Base-by-base conservation (phyloP, 306 rosid genomes). In the Cucumis melo region DNA sequence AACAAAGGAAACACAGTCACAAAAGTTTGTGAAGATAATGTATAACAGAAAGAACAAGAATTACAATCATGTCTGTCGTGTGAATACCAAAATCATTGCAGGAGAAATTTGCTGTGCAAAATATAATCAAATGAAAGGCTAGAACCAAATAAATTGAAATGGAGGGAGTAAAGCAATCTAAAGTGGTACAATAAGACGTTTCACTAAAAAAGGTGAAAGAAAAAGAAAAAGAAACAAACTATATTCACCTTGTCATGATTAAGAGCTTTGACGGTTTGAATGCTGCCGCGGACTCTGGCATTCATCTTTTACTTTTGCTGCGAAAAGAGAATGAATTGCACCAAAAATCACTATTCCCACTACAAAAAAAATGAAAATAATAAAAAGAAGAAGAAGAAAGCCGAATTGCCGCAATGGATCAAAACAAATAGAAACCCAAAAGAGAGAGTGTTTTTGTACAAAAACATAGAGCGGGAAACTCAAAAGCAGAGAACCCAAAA, bases 381-480 rank as follows among this genome's bases (percentile, higher is more conserved):
- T 5, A 51, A 6, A 16, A 51, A 51, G 7, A 51, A 15, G 15
- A 16, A 51, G 36, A 32, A 15, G 20, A 16, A 51, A 51, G 56
- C 56, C 56, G 20, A 51, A 51, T 46, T 46, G 24, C 10, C 57
- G 46, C 16, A 32, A 48, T 48, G 42, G 9, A 62, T 29, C 39
- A 77, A 32, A 78, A 71, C 42, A 73, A 73, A 68, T 38, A 58
- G 61, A 80, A 81, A 55, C 68, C 68, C 62, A 50, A 61, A 61
- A 42, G 50, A 58, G 50, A 36, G 60, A 75, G 66, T 27, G 61
- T 24, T 75, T 89, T 86, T 84, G 79, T 86, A 75, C 77, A 76
- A 65, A 65, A 64, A 11, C 6, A 64, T 58, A 75, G 82, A 89
- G 98, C 97, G 97, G 97, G 91, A 93, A 93, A 87, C 77, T 85